Evolutionary conservation across 805 yeast genomes (phyloP), one percentile per base, ranked within the genome.

Genomic region (Cyberlindnera amylophila): DNA sequence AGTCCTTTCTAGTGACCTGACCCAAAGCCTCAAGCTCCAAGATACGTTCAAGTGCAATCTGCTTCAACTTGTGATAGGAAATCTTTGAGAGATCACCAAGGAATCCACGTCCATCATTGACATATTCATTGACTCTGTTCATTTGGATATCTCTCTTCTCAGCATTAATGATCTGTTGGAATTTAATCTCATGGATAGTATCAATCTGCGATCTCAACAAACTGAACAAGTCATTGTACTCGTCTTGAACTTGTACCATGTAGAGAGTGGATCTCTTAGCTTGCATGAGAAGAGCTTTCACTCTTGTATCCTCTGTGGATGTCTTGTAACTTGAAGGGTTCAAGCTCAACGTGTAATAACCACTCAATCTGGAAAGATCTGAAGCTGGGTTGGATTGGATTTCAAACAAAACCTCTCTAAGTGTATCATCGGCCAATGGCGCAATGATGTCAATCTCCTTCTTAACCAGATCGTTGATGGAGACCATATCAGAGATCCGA

Each of bases 211-310:
- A 75, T 9, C 85, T 71, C 38, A 88, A 62, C 41, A 87, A 64
- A 38, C 85, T 91, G 41, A 82, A 73, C 35, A 91, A 70, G 49
- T 79, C 81, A 2, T 74, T 68, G 19, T 81, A 81, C 12, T 77
- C 75, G 36, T 67, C 72, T 66, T 93, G 97, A 6, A 93, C 86
- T 50, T 89, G 80, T 48, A 90, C 78, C 55, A 91, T 79, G 57
- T 88, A 88, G 13, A 84, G 65, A n/a, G 90, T 66, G 51, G 89
- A 83, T 48, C 96, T 70, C 60, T 91, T 91, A 0, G 85, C 88
- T 56, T 87, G 89, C 40, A 87, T 74, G 54, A 82, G 67, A 24
- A 86, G 63, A 6, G 83, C 67, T 39, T 74, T 75, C 30, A 73
- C 63, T 54, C 79, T 81, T 1, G 80, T 74, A 39, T 83, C 86